Evolutionary conservation across 257 asterid genomes (phyloP), one percentile per base, ranked within the genome.

Genomic region (Solanum gandarillasii): DNA sequence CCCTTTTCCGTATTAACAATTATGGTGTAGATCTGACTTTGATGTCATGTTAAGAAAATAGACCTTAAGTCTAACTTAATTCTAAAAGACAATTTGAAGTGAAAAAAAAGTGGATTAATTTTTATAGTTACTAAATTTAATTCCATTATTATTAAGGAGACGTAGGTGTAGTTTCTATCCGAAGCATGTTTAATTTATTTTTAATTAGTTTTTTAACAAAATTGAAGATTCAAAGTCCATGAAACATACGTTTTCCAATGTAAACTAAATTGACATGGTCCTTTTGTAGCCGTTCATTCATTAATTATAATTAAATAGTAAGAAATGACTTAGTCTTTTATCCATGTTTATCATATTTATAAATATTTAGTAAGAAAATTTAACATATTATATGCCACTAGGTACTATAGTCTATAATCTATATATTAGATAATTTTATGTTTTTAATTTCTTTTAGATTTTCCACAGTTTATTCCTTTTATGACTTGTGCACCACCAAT

Each of bases 51-150:
- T 2, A n/a, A 62, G 68, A 62, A 10, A 62, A 62, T 62, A n/a
- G 0, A 5, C 6, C 16, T 27, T 0, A 4, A n/a, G 6, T 4
- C 16, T 0, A 65, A 4, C 7, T 65, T 25, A 9, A 23, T 10
- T 25, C 4, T 23, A n/a, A 11, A 65, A 65, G 16, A 25, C 5
- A 12, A 27, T 67, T 60, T 21, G 13, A 3, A 7, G 12, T 1
- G 6, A 7, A 8, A 60, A 60, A n/a, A 4, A 65, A n/a, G 14
- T 65, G 32, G 72, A 62, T n/a, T n/a, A 62, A 68, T 23, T 68
- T 70, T 29, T 70, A 11, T 29, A 31, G 39, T 31, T 29, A 7
- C 20, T 31, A 3, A 67, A 27, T 14, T 70, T 70, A 27, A 6
- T 70, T 71, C 12, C 39, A 7, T 71, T 31, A 14, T 71, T 71